Percentiles rank a stretch among this genome's conserved stretches.
These are phyloP conservation scores for Porpolomopsis calyptriformis DNA, from an alignment of 768 basidiomycete species.

Conservation along the genomic window DNA sequence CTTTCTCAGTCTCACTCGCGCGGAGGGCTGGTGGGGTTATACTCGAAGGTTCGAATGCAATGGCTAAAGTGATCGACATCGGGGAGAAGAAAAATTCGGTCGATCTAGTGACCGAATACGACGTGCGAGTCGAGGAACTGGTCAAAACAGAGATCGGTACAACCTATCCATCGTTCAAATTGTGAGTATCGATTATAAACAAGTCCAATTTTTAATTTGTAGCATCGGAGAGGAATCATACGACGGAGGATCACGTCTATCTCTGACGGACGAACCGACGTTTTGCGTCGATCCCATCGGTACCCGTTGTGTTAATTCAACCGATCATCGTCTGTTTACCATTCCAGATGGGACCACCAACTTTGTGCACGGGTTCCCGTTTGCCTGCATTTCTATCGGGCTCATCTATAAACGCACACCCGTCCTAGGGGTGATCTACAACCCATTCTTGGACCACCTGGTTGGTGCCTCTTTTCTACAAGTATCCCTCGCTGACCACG, in stretches of 20 bases:
- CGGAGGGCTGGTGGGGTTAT: slow-evolving; percentile 67
- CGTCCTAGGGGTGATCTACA: slow-evolving; percentile 85
- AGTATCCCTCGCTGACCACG: slow-evolving; percentile 1
- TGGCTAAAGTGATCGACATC: slow-evolving; percentile 40
- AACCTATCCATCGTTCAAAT: slow-evolving; percentile 67
- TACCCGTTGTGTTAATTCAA: slow-evolving; percentile 15
- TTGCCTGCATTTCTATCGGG: slow-evolving; percentile 85
- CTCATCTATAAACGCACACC: slow-evolving; percentile 75
- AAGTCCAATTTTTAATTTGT: not conserved
- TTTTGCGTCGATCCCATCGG: slow-evolving; percentile 97
- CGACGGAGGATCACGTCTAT: slow-evolving; percentile 55
- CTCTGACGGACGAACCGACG: slow-evolving; percentile 80
- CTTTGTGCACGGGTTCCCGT: slow-evolving; percentile 78
- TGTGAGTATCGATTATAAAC: too few relatives aligned
- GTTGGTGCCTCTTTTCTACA: slow-evolving; percentile 25
- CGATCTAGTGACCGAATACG: slow-evolving; percentile 91
- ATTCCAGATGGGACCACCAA: slow-evolving; percentile 79
- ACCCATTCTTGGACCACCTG: slow-evolving; percentile 82
- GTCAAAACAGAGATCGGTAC: slow-evolving; percentile 58
- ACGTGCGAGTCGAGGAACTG: slow-evolving; percentile 81
- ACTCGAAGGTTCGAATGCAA: slow-evolving; percentile 65
- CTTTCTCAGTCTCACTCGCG: slow-evolving; percentile 63
- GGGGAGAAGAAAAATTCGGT: slow-evolving; percentile 86
- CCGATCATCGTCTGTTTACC: not conserved
- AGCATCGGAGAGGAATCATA: slow-evolving; percentile 96